Base-by-base conservation (phyloP, 2,329 filamentous ascomycete species). In the Diaporthe batatas region DNA sequence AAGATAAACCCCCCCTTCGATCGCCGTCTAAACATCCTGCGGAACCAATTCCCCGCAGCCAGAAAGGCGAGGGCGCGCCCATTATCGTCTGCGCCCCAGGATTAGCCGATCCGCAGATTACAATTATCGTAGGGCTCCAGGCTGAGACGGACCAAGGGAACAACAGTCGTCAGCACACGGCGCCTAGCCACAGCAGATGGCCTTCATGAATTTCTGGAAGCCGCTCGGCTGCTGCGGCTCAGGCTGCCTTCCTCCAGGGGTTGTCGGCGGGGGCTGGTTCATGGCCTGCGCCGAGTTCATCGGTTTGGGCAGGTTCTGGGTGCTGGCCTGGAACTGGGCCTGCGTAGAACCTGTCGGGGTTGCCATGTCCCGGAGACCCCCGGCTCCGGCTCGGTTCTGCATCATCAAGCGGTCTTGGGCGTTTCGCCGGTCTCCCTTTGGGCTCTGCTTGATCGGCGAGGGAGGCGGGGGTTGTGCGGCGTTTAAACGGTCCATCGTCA, bases 261-360 rank as follows among this genome's bases (percentile, higher is more conserved):
- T 89, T 81, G 69, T 71, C 23, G 84, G 84, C 79, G 84, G 85
- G 76, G 88, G 84, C 80, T 89, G 88, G 76, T 86, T 88, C 85
- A 91, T 86, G 73, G 87, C 89, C 73, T 88, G 86, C 80, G 91
- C 90, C 75, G 88, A 86, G 74, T 88, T 89, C 80, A 89, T 88
- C 76, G 88, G 87, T 77, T 91, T 86, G 65, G 93, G 90, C 76
- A 97, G 89, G 83, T 98, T 96, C 82, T 94, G 94, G 80, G 93
- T 94, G 86, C 94, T 98, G 88, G 94, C 96, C 86, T 97, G 95
- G 88, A 98, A 98, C 82, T 98, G 96, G 77, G 96, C 96, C 84
- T 97, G 94, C 76, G 94, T 98, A 81, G 94, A 98, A 79, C 93
- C 94, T 81, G 95, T 92, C 78, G 95, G 94, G 76, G 95, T 96